Base-by-base conservation (phyloP, 164 flowering plant species). In the Vitis rotundifolia region DNA sequence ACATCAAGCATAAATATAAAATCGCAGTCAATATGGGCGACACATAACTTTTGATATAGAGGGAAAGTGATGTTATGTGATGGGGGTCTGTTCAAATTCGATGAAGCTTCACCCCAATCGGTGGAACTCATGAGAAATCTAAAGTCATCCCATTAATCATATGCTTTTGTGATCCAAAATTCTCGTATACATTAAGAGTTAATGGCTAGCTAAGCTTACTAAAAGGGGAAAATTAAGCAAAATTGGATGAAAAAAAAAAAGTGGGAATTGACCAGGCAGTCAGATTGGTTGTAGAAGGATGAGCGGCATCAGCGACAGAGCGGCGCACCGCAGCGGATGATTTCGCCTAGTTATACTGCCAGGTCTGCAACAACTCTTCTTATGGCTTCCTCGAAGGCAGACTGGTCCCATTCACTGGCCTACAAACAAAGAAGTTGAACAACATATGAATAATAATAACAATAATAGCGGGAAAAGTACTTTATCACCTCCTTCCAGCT, bases 331-430 rank as follows among this genome's bases (percentile, higher is more conserved):
- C 69, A 60, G 22, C 69, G 9, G 10, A 18, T 14, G 60, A 65
- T 48, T 56, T 3, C 3, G 44, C 44, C 49, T 3, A 62, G 63
- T 77, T 74, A 75, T 3, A 59, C 70, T 59, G 69, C 73, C 70
- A 76, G 0, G 68, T 82, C 84, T 72, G 71, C 75, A 53, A 82
- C 73, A 1, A 74, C 76, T 19, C 84, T 77, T 68, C 68, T 77
- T 13, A 79, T 72, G 57, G 86, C 86, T 82, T 85, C 88, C 71
- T 48, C 77, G 81, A 85, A 81, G 74, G 76, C 79, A 48, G 80
- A 51, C 67, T 83, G 80, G 75, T 85, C 82, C 84, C 86, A 85
- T 76, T 79, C 86, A 13, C 18, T 59, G 44, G 80, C 86, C 84
- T 83, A 37, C 59, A 62, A 12, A 26, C 12, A 29, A 10, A 14